Percentiles rank a stretch among this genome's conserved stretches.
These are phyloP conservation scores for Comarum palustre DNA, from an alignment of 306 rosid species.

Conservation along the genomic window DNA sequence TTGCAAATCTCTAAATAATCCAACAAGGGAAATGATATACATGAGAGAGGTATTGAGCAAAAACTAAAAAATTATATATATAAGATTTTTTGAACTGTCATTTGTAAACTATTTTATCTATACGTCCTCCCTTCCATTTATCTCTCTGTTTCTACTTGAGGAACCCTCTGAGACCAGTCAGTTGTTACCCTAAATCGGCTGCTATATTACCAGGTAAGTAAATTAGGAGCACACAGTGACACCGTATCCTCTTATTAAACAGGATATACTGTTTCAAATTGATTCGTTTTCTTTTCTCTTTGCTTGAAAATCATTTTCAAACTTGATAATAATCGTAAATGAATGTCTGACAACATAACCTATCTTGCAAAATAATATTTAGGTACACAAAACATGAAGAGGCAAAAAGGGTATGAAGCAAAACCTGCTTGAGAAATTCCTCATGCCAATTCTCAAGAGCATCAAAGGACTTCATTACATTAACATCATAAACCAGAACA, in stretches of 20 bases:
- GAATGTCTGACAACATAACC: neutral
- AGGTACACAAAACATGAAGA: neutral
- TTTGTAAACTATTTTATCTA: neutral
- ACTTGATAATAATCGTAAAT: neutral
- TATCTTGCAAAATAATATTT: neutral
- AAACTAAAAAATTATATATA: neutral
- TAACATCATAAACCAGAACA: slow-evolving; percentile 85
- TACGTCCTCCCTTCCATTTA: neutral
- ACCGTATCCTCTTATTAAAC: neutral
- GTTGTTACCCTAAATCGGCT: neutral
- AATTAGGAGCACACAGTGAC: neutral
- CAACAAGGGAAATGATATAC: neutral
- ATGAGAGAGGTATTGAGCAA: neutral
- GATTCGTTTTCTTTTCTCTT: neutral
- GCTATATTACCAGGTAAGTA: neutral
- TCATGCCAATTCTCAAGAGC: slow-evolving; percentile 92
- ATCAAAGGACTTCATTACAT: slow-evolving; percentile 85
- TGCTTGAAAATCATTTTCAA: neutral
- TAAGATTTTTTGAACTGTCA: neutral
- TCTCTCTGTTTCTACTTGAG: neutral
- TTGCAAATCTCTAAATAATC: neutral
- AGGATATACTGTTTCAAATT: neutral
- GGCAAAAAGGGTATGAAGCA: slow-evolving; percentile 10
- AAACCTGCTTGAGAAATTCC: slow-evolving; percentile 94
- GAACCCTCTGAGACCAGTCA: neutral